Evolutionary conservation across 176 grass and related monocot species (phyloP).

Genomic region (Canna indica): DNA sequence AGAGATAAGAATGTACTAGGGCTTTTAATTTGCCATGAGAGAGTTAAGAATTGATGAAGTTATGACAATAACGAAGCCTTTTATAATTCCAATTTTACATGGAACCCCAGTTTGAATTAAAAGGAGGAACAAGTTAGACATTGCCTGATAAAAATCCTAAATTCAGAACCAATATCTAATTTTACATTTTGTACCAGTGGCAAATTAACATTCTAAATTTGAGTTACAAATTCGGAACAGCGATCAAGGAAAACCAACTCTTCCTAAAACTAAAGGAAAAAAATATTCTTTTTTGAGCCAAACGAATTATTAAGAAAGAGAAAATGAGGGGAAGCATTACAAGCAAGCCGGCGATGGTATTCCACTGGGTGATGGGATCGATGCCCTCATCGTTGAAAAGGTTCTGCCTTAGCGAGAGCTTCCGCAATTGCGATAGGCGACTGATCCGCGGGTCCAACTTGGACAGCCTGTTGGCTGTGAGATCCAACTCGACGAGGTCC

Average conservation of each 20-base stretch:
- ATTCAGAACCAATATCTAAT: neutral
- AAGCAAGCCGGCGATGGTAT: constrained; percentile 48
- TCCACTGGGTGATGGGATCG: constrained; percentile 60
- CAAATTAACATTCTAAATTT: neutral
- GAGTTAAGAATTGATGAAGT: too few relatives aligned
- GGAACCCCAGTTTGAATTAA: too few relatives aligned
- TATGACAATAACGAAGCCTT: too few relatives aligned
- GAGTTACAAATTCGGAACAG: too few relatives aligned
- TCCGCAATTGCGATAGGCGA: constrained; percentile 43
- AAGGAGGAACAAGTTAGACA: too few relatives aligned
- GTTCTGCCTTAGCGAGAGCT: constrained; percentile 80
- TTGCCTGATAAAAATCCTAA: too few relatives aligned
- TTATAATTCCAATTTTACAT: too few relatives aligned
- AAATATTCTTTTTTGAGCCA: neutral
- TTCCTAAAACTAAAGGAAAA: neutral
- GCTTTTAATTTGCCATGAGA: too few relatives aligned
- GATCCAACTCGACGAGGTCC: constrained; percentile 77
- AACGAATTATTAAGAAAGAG: neutral
- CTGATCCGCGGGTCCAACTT: constrained; percentile 55
- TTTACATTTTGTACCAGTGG: neutral
- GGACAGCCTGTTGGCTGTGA: constrained; percentile 76
- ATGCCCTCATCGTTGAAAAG: constrained; percentile 61
- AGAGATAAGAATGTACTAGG: too few relatives aligned
- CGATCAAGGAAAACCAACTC: neutral
- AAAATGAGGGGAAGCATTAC: constrained; percentile 17